Conservation (phyloP, 2,329 filamentous ascomycete species). For the Penicillium sp. region DNA sequence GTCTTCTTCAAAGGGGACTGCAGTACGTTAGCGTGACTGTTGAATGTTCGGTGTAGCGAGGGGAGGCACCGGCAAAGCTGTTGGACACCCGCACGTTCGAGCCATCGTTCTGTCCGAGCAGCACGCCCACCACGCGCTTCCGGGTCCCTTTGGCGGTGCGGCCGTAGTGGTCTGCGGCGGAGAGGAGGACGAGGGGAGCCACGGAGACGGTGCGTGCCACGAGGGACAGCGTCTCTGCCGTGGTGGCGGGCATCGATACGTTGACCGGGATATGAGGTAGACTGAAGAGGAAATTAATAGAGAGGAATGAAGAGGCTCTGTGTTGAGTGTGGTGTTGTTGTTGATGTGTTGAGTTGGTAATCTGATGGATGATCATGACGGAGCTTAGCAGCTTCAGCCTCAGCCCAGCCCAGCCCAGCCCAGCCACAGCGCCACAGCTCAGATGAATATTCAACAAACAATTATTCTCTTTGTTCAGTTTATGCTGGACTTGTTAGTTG, state of each 20-base stretch:
- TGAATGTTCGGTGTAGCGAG: neutral
- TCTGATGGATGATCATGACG: too few species aligned
- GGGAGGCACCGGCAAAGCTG: conserved; percentile 85
- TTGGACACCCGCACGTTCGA: conserved; percentile 96
- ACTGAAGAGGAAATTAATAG: neutral
- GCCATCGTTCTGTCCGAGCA: conserved; percentile 93
- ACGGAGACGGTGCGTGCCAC: conserved; percentile 94
- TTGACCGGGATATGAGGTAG: conserved; percentile 31
- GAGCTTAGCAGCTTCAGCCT: too few species aligned
- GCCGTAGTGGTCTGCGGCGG: conserved; percentile 97
- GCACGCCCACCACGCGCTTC: conserved; percentile 85
- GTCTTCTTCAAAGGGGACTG: conserved; percentile 97
- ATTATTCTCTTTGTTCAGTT: too few species aligned
- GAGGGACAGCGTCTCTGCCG: conserved; percentile 91
- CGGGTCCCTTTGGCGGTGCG: conserved; percentile 85
- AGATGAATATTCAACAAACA: too few species aligned
- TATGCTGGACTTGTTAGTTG: too few species aligned
- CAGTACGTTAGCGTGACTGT: conserved; percentile 19
- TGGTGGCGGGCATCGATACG: conserved; percentile 99
- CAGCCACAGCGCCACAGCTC: too few species aligned
- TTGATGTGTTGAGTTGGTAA: too few species aligned
- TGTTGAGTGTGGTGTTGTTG: too few species aligned
- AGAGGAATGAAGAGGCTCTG: neutral
- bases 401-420: too few species aligned
- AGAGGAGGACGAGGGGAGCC: conserved; percentile 94